Base-by-base conservation (phyloP, 2,329 filamentous ascomycete species). In the Clonostachys rhizophaga region DNA sequence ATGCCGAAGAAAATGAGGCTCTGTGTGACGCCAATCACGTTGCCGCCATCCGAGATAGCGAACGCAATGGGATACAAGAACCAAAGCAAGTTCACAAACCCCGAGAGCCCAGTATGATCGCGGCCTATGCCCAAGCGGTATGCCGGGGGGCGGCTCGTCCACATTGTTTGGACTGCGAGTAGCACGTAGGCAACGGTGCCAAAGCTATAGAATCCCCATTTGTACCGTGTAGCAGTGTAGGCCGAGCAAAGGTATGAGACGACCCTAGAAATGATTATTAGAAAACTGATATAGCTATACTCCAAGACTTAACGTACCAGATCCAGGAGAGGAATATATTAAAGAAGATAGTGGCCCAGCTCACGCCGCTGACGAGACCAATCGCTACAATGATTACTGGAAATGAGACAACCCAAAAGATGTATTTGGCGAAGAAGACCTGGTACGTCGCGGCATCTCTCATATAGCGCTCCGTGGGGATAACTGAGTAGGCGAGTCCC, bases 11-110 rank as follows among this genome's bases (percentile, higher is more conserved):
- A 79, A 63, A 79, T 68, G 53, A 70, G 68, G 42, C 61, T 60
- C 9, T 63, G 56, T 1, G 71, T 75, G 37, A 74, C 69, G 34
- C 68, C 66, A 47, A 79, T 72, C 46, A 54, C 54, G 63, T 78
- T 76, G 46, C 74, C 72, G 45, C 75, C 76, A 53, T 80, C 77
- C 5, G 64, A 66, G 24, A 79, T 56, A 45, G 69, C 76, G 50
- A 66, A 81, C 20, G 74, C 76, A 43, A 81, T 69, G 8, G 76
- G 74, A 59, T 81, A 81, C 20, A 77, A 59, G 39, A 79, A 94
- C 75, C 75, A 79, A 36, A 78, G 58, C 6, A 77, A 57, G 60
- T 78, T 78, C 52, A 68, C 51, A 67, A 71, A 78, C 53, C 66
- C 69, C 2, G 73, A 55, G 2, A 79, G 67, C 2, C 69, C 37